Base-by-base conservation (phyloP, 2,329 filamentous ascomycete species). In the Colletotrichum liriopes region DNA sequence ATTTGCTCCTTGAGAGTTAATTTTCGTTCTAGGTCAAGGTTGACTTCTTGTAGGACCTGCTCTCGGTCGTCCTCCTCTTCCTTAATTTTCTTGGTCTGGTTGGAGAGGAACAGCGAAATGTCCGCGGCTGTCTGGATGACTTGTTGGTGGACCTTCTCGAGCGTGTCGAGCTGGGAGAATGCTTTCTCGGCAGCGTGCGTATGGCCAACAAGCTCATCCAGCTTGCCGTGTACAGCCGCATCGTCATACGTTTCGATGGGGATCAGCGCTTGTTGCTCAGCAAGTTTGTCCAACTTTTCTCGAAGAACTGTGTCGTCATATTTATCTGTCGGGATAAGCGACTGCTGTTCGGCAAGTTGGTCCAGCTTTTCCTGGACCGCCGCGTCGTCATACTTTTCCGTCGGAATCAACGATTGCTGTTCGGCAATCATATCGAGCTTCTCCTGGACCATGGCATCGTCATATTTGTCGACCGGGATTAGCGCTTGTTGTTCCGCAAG, bases 131-230 rank as follows among this genome's bases (percentile, higher is more conserved):
- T 97, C 71, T 91, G 88, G 79, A 94, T 90, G 68, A 99, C 94
- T 76, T 97, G 93, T 75, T 93, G 89, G 78, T 98, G 94, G 62
- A 98, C 96, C 80, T 95, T 90, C 76, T 98, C 94, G 6, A 99
- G 88, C 32, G 94, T 93, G 74, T 93, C 92, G 56, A 98, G 89
- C 76, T 95, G 94, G 6, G 88, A 86, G 45, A 94, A 89, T 1
- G 93, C 91, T 78, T 94, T 92, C 63, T 89, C 89, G 0, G 93
- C 89, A 26, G 89, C 87, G 35, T 90, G 86, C 41, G 89, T 90
- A 78, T 93, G 90, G 62, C 89, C 89, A 51, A 94, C 85, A 5
- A 93, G 82, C 74, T 75, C 78, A 73, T 79, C 78, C n/a, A 80
- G 76, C 70, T 79, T 80, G 9, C 74, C 74, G 32, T 77, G 77